phyloP scores from a whole-genome alignment of 441 rosid genomes.

The Francoa sonchifolia region DNA sequence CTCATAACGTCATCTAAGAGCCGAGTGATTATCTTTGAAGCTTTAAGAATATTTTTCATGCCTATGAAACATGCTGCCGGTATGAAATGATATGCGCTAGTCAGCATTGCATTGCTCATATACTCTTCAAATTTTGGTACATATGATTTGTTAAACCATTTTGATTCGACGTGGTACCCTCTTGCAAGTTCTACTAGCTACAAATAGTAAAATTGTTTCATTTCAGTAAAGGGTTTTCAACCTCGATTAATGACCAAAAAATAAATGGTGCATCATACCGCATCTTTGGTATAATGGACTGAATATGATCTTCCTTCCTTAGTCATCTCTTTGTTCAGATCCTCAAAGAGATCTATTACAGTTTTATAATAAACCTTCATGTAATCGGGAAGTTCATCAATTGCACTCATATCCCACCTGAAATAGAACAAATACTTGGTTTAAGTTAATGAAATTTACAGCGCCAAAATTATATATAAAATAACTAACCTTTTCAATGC shows the following conservation, averaged over 20 bases:
- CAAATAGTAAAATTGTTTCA: neutral
- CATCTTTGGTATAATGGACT: slow-evolving; percentile 13
- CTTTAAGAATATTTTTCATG: slow-evolving; percentile 9
- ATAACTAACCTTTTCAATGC: neutral
- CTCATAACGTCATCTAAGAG: slow-evolving; percentile 18
- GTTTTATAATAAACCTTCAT: slow-evolving; percentile 16
- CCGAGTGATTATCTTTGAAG: slow-evolving; percentile 10
- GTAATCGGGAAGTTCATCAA: slow-evolving; percentile 19
- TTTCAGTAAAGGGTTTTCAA: neutral
- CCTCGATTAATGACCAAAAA: neutral
- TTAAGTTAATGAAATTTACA: too few relatives aligned
- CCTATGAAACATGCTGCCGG: slow-evolving; percentile 12
- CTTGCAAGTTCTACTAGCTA: too few relatives aligned
- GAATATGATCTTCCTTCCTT: slow-evolving; percentile 8
- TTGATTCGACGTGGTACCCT: slow-evolving; percentile 12
- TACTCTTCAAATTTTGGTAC: slow-evolving; percentile 17
- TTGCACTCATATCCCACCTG: slow-evolving; percentile 24
- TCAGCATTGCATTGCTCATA: slow-evolving; percentile 8
- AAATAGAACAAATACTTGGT: too few relatives aligned
- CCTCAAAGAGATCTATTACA: slow-evolving; percentile 11
- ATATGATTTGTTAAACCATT: slow-evolving; percentile 15
- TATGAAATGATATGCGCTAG: slow-evolving; percentile 13
- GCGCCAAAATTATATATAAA: too few relatives aligned
- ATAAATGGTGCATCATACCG: slow-evolving; percentile 7
- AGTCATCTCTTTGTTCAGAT: slow-evolving; percentile 8